phyloP scores from a whole-genome alignment of 1,284 basidiomycete species.

The Leccinum subspadiceum region DNA sequence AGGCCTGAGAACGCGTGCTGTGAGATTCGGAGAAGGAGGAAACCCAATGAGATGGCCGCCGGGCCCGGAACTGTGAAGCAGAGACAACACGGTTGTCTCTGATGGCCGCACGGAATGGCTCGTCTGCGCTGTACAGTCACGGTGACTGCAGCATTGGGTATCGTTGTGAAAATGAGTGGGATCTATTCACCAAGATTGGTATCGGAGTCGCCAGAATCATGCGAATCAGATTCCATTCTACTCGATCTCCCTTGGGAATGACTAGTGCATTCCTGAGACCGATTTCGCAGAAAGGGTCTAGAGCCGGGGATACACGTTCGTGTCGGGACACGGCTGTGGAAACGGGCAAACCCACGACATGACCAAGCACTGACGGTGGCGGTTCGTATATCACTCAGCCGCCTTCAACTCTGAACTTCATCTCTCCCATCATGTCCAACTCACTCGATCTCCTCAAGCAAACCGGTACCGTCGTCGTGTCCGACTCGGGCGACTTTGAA shows the following conservation, averaged over 20 bases:
- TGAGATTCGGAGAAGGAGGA: neutral
- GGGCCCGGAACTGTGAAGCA: neutral
- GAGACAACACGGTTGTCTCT: neutral
- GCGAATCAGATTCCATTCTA: too few relatives aligned
- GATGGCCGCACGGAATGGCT: too few relatives aligned
- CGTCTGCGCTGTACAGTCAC: too few relatives aligned
- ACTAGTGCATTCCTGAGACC: neutral
- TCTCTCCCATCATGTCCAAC: conserved; percentile 65
- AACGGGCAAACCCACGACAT: conserved; percentile 9
- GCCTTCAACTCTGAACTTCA: neutral
- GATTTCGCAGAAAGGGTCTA: neutral
- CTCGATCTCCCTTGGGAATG: neutral
- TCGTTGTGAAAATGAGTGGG: too few relatives aligned
- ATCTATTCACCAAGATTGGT: too few relatives aligned
- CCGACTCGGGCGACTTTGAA: conserved; percentile 88
- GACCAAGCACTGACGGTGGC: conserved; percentile 24
- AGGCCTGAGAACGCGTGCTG: neutral
- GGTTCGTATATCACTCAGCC: conserved; percentile 15
- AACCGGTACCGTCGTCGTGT: conserved; percentile 92
- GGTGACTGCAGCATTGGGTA: too few relatives aligned
- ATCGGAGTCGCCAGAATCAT: too few relatives aligned
- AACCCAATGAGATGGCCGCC: neutral
- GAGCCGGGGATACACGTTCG: conserved; percentile 21
- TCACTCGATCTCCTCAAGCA: conserved; percentile 87
- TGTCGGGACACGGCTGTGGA: conserved; percentile 22